Conservation (phyloP, 2,329 filamentous ascomycete species). For the Ramularia endophylla region DNA sequence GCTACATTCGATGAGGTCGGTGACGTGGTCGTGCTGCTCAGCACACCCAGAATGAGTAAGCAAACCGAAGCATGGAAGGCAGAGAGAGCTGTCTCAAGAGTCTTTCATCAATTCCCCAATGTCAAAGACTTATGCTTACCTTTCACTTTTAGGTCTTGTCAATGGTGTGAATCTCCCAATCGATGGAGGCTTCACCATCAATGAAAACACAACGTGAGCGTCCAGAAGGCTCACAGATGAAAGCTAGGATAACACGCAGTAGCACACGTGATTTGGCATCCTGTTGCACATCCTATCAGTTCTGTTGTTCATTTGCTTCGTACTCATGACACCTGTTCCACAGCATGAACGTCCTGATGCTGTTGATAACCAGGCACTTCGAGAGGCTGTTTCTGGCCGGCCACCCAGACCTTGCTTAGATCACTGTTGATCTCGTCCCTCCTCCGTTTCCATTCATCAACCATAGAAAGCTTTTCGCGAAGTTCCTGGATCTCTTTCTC, state of each 20-base stretch:
- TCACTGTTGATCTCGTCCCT: constrained; percentile 77
- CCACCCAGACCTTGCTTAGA: constrained; percentile 59
- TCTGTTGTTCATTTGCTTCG: too few relatives aligned
- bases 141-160: background rate
- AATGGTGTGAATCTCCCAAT: background rate
- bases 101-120: constrained; percentile 20
- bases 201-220: constrained; percentile 12
- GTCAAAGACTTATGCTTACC: too few relatives aligned
- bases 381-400: constrained; percentile 33
- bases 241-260: too few relatives aligned
- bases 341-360: background rate
- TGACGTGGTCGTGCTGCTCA: constrained; percentile 23
- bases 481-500: constrained; percentile 87
- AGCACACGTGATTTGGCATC: too few relatives aligned
- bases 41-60: constrained; percentile 22
- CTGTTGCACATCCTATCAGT: too few relatives aligned
- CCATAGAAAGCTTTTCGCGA: constrained; percentile 69
- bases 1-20: constrained; percentile 22
- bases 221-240: too few relatives aligned
- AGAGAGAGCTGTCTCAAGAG: too few relatives aligned
- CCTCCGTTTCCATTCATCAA: constrained; percentile 76
- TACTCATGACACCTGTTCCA: too few relatives aligned
- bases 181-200: constrained; percentile 20
- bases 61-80: too few relatives aligned
- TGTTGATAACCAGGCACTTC: constrained; percentile 16